These are phyloP conservation scores for Entophlyctis luteolus DNA, from an alignment of 192 early-diverging fungal species.

Conservation along the genomic window DNA sequence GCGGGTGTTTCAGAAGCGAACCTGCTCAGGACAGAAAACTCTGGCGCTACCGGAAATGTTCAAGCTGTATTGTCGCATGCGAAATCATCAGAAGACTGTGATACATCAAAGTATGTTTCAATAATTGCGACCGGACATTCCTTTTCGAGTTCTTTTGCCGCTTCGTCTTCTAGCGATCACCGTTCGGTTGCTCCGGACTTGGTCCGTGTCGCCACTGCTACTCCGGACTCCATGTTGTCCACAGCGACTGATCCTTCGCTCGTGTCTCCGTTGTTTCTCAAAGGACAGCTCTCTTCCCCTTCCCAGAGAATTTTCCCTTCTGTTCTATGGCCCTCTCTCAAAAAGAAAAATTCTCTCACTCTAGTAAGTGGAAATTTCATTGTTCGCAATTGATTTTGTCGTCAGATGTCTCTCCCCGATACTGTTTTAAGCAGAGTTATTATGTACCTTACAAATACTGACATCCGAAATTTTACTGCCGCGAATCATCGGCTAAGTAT, in stretches of 20 bases:
- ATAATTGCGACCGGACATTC: not conserved
- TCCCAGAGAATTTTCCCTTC: not conserved
- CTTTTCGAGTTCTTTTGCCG: not conserved
- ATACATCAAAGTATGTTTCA: not conserved
- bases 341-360: not conserved
- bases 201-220: not conserved
- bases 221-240: slow-evolving; percentile 2
- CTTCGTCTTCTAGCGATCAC: not conserved
- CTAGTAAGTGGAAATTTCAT: not conserved
- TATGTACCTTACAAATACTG: not conserved
- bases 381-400: too few species aligned
- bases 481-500: not conserved
- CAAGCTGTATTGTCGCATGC: not conserved
- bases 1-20: too few species aligned
- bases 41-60: too few species aligned
- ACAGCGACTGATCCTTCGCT: not conserved
- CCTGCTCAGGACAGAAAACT: too few species aligned
- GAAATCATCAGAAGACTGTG: not conserved
- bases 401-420: slow-evolving; percentile 20
- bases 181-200: not conserved
- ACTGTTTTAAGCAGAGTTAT: not conserved
- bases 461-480: not conserved
- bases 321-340: not conserved
- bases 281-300: not conserved
- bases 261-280: not conserved